phyloP scores from a whole-genome alignment of 495 filamentous ascomycete genomes.

The Lasiosphaeria ovina region DNA sequence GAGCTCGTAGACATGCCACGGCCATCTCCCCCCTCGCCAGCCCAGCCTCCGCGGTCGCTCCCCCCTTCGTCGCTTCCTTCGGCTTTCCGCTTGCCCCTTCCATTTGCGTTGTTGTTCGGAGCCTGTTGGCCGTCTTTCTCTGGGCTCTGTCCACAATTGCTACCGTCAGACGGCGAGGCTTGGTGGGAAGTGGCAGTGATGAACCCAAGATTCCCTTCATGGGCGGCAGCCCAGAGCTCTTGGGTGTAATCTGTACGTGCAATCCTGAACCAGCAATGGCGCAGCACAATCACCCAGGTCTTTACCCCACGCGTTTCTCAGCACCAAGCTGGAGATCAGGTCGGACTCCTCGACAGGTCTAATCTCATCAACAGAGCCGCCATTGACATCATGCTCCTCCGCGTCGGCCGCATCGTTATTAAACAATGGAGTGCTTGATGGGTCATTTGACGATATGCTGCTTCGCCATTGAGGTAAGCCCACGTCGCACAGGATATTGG shows the following conservation, averaged over 20 bases:
- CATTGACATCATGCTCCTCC: constrained; percentile 20
- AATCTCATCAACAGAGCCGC: constrained; percentile 26
- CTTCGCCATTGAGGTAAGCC: no score
- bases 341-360: no score
- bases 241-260: constrained; percentile 29
- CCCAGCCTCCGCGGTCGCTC: constrained; percentile 15
- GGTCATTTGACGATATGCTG: no score
- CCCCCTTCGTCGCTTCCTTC: constrained; percentile 28
- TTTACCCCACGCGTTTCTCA: constrained; percentile 29
- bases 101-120: constrained; percentile 12
- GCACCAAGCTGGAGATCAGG: constrained; percentile 22
- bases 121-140: constrained; percentile 10
- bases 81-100: constrained; percentile 31
- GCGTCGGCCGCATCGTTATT: constrained; percentile 14
- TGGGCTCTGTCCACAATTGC: constrained; percentile 10
- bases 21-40: constrained; percentile 18
- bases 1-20: constrained; percentile 15
- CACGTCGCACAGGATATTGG: no score
- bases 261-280: constrained; percentile 31
- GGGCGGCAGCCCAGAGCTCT: constrained; percentile 24
- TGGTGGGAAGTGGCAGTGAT: constrained; percentile 19
- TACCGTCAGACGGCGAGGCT: constrained; percentile 15
- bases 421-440: neutral
- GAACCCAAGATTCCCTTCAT: constrained; percentile 18
- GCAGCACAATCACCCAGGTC: constrained; percentile 31